Percentiles rank a stretch among this genome's conserved stretches.
Evolutionary conservation across 202 grass and related monocot genomes (phyloP).

Genomic region (Carex arenaria): DNA sequence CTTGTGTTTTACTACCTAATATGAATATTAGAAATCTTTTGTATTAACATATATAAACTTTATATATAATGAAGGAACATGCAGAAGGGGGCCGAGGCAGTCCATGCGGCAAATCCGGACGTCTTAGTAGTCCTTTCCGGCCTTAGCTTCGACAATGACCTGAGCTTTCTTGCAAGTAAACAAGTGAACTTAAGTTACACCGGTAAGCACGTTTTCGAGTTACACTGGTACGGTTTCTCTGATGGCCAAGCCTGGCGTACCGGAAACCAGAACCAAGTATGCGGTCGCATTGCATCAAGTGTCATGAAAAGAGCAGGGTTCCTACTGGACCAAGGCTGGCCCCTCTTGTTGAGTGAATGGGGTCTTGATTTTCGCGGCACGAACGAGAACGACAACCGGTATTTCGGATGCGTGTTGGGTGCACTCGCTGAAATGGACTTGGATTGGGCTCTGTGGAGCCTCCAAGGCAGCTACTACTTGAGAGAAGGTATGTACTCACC

Average conservation of each 20-base stretch:
- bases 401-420: conserved; percentile 58
- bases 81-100: conserved; percentile 84
- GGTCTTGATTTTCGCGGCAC: conserved; percentile 68
- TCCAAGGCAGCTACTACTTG: conserved; percentile 85
- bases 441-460: conserved; percentile 82
- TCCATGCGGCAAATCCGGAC: conserved; percentile 62
- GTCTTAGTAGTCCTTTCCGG: conserved; percentile 68
- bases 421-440: conserved; percentile 62
- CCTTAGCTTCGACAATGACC: conserved; percentile 82
- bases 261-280: conserved; percentile 66
- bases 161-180: conserved; percentile 48
- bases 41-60: not conserved
- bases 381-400: conserved; percentile 78
- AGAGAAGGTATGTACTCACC: conserved; percentile 42
- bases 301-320: conserved; percentile 53
- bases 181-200: conserved; percentile 55
- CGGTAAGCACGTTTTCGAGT: conserved; percentile 66
- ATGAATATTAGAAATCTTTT: not conserved
- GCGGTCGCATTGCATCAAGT: conserved; percentile 36
- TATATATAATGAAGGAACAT: conserved; percentile 59
- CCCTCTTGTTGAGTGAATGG: conserved; percentile 86
- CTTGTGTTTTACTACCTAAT: not conserved
- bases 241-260: conserved; percentile 45
- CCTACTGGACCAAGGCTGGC: conserved; percentile 63
- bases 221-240: conserved; percentile 96